Conservation (phyloP, 768 basidiomycete genomes). For the Lepiota venenata region DNA sequence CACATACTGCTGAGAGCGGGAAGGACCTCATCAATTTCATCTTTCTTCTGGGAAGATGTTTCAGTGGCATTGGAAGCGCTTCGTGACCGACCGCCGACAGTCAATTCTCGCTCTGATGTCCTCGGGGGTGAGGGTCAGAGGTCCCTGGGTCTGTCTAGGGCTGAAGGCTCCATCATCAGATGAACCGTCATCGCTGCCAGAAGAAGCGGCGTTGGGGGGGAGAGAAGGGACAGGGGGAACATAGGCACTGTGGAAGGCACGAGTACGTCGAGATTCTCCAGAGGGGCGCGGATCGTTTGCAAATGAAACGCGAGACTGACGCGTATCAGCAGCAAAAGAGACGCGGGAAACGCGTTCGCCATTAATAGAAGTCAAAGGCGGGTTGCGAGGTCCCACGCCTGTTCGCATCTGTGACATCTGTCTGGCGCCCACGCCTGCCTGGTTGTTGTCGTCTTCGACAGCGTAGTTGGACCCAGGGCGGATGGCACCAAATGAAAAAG, state of each 20-base stretch:
- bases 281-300: constrained; percentile 40
- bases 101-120: constrained; percentile 58
- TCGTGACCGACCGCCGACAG: constrained; percentile 19
- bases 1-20: constrained; percentile 66
- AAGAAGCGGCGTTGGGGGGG: constrained; percentile 17
- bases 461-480: constrained; percentile 43
- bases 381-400: constrained; percentile 48
- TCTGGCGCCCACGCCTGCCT: constrained; percentile 38
- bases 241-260: constrained; percentile 39
- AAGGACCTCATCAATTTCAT: constrained; percentile 53
- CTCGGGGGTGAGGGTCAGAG: constrained; percentile 49
- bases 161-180: constrained; percentile 23
- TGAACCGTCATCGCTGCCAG: constrained; percentile 13
- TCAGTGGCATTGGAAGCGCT: constrained; percentile 4
- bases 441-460: constrained; percentile 39
- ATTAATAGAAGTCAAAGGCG: constrained; percentile 28
- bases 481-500: constrained; percentile 60
- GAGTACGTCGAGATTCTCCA: constrained; percentile 31
- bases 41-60: constrained; percentile 11
- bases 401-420: constrained; percentile 45
- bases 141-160: constrained; percentile 36
- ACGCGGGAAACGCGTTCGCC: constrained; percentile 51
- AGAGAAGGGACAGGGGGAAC: constrained; percentile 40
- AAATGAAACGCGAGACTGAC: constrained; percentile 35
- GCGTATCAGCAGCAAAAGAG: constrained; percentile 63